Evolutionary conservation across 1,139 yeast genomes (phyloP).

Genomic region (Sugiyamaella novakii): DNA sequence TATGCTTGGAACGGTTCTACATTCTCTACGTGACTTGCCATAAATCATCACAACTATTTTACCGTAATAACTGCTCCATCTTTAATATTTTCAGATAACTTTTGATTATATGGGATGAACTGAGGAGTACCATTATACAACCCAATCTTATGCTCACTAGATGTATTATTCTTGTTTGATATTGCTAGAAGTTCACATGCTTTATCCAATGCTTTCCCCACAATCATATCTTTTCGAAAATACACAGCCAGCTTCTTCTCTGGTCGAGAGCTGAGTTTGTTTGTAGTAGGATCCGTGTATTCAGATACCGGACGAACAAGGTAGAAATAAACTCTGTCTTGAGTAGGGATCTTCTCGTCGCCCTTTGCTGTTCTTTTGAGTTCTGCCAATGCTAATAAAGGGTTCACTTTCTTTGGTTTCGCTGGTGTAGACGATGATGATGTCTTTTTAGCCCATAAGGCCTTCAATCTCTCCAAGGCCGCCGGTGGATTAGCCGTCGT

Average conservation of each 20-base stretch:
- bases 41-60: conserved; percentile 8
- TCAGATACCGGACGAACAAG: conserved; percentile 41
- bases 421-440: conserved; percentile 12
- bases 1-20: neutral
- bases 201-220: conserved; percentile 76
- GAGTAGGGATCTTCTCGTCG: conserved; percentile 55
- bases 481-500: conserved; percentile 19
- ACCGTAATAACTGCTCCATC: conserved; percentile 24
- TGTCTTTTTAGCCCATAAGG: conserved; percentile 28
- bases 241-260: conserved; percentile 48
- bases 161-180: conserved; percentile 57
- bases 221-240: conserved; percentile 66
- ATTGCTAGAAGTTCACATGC: conserved; percentile 59
- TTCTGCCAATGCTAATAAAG: conserved; percentile 44
- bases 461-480: conserved; percentile 24
- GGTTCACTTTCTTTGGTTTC: conserved; percentile 21
- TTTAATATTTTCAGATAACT: conserved; percentile 25
- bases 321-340: conserved; percentile 67
- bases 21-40: conserved; percentile 3
- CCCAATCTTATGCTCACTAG: conserved; percentile 42
- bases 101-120: conserved; percentile 24
- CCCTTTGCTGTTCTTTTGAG: conserved; percentile 66
- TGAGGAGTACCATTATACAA: conserved; percentile 22
- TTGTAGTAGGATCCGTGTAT: conserved; percentile 47
- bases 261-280: conserved; percentile 34